Evolutionary conservation across 495 filamentous ascomycete genomes (phyloP).

Genomic region (Staphylotrichum tortipilum): DNA sequence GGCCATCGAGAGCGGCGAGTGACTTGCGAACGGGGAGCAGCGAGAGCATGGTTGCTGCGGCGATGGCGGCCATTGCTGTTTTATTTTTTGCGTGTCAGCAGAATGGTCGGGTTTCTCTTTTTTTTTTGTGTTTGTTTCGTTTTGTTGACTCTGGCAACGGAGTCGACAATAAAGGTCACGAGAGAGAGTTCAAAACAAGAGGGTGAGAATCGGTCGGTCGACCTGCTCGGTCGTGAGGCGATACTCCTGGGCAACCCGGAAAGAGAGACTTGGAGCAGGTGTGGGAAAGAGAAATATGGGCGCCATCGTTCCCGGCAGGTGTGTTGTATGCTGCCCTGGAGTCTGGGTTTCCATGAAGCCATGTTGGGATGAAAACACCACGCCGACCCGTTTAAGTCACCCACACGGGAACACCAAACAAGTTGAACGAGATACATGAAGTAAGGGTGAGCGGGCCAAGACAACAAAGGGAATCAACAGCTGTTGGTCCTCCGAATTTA

Average conservation of each 20-base stretch:
- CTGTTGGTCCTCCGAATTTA: no score
- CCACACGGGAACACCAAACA: neutral
- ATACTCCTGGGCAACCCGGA: neutral
- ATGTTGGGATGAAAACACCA: slow-evolving; percentile 8
- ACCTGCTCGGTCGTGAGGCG: no score
- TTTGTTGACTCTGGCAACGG: no score
- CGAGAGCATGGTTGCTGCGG: slow-evolving; percentile 1
- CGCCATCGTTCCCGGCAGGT: no score
- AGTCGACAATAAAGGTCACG: no score
- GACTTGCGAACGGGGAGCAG: neutral
- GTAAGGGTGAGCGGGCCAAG: neutral
- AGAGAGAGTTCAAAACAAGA: no score
- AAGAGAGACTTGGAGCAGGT: no score
- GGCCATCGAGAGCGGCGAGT: neutral
- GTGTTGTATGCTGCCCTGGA: no score
- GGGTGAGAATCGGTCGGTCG: neutral
- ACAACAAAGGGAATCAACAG: no score
- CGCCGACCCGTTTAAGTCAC: neutral
- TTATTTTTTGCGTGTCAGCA: neutral
- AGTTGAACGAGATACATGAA: neutral
- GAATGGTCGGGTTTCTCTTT: neutral
- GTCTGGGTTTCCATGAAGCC: no score
- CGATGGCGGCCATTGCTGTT: slow-evolving; percentile 1
- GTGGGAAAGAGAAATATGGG: no score
- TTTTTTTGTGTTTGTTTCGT: neutral